Evolutionary conservation across 169 alveolate species (phyloP), one percentile per base, ranked within the genome.

Genomic region (Babesia ovis): DNA sequence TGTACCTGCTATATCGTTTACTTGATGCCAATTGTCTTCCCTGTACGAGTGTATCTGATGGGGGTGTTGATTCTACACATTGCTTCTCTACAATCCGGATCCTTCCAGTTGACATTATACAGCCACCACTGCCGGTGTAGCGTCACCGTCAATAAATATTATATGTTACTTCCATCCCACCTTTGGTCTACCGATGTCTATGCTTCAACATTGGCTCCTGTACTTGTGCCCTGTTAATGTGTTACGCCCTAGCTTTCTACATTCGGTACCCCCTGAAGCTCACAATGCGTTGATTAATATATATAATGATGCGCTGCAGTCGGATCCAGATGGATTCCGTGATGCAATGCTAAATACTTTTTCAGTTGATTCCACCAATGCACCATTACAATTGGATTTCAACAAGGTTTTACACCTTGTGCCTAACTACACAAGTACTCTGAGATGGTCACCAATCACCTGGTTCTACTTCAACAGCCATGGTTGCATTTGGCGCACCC

Each of bases 151-250:
- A n/a, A n/a, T n/a, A n/a, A n/a, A n/a, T n/a, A n/a, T n/a, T n/a
- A n/a, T n/a, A n/a, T 39, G 8, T 39, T 14, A 39, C 46, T 8
- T 39, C 14, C 46, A 39, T 14, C 14, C 14, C 14, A 39, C 8
- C 46, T 14, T 39, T 8, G 14, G 46, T 14, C 46, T 39, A 14
- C 46, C 60, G 14, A 75, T 75, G 85, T 37, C 58, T 20, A 39
- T 41, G 12, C 45, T 75, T 1, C 59, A 62, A 32, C 58, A 43
- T 23, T 16, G 27, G 12, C 16, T 64, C 22, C 48, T 57, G 25
- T 0, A 77, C 23, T 31, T 77, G 55, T 77, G 86, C 50, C 86
- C 86, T 29, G 77, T 77, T 12, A 77, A 68, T 68, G 41, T 77
- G 27, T 51, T 68, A 18, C 46, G 86, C 23, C 80, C 77, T 31